These are phyloP conservation scores for Pezicula radicicola DNA, from an alignment of 2,329 filamentous ascomycete genomes.

Conservation along the genomic window DNA sequence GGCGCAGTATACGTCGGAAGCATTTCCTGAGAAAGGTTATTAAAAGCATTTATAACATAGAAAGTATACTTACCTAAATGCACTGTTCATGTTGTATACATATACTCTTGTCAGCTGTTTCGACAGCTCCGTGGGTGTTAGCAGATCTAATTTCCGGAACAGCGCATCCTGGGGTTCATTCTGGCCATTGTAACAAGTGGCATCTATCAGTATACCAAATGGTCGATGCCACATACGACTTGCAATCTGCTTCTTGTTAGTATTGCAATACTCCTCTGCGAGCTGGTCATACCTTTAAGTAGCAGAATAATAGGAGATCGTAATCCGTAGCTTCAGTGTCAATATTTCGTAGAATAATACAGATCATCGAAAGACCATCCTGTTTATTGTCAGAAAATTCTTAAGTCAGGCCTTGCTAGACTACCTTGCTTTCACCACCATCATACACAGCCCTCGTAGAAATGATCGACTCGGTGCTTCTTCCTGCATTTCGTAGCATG, in stretches of 20 bases:
- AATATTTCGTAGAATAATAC: conserved; percentile 65
- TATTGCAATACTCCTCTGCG: not conserved
- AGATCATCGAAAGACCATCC: conserved; percentile 67
- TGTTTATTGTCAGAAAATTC: conserved; percentile 23
- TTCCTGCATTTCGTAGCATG: conserved; percentile 67
- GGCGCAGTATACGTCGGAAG: conserved; percentile 59
- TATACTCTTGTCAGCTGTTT: conserved; percentile 60
- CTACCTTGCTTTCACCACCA: conserved; percentile 65
- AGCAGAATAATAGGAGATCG: conserved; percentile 65
- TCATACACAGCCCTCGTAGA: conserved; percentile 67
- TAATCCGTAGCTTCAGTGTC: conserved; percentile 63
- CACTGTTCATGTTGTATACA: conserved; percentile 72
- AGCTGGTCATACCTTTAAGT: conserved; percentile 53
- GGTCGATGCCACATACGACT: conserved; percentile 68
- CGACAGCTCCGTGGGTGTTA: conserved; percentile 60
- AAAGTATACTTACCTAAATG: conserved; percentile 61
- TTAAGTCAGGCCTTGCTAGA: not conserved
- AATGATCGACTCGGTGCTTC: conserved; percentile 61
- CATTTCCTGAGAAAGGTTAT: conserved; percentile 46
- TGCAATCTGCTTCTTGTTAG: conserved; percentile 48
- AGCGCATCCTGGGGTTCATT: conserved; percentile 64
- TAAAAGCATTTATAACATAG: conserved; percentile 49
- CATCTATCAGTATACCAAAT: conserved; percentile 66
- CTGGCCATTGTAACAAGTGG: conserved; percentile 67
- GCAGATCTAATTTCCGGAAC: conserved; percentile 59